These are phyloP conservation scores for Rutidosis leptorrhynchoides DNA, from an alignment of 129 eudicot species.

Conservation along the genomic window DNA sequence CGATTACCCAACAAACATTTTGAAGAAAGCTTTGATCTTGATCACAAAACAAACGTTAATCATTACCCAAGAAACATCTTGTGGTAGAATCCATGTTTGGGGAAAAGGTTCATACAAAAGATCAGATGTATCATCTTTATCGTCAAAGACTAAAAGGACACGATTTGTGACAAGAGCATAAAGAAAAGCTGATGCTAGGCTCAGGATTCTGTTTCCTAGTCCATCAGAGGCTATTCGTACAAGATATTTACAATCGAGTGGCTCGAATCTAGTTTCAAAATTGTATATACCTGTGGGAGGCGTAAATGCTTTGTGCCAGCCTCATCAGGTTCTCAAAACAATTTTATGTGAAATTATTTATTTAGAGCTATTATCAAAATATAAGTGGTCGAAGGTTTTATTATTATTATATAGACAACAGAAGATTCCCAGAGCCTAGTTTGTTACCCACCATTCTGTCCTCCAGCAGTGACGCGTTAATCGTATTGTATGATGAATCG, in stretches of 20 bases:
- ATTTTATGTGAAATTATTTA: too few species aligned
- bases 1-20: not conserved
- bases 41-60: not conserved
- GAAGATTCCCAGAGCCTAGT: not conserved
- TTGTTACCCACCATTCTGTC: not conserved
- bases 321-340: too few species aligned
- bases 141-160: not conserved
- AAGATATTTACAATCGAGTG: conserved; percentile 10
- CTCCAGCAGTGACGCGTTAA: not conserved
- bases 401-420: too few species aligned
- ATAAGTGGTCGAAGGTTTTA: too few species aligned
- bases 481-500: not conserved
- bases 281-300: too few species aligned
- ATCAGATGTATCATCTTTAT: not conserved
- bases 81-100: not conserved
- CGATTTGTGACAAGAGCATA: not conserved
- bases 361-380: too few species aligned
- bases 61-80: not conserved
- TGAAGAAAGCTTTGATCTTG: not conserved
- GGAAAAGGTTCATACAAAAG: not conserved
- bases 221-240: not conserved
- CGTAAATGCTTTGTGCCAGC: too few species aligned
- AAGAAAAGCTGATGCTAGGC: conserved; percentile 4
- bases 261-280: too few species aligned
- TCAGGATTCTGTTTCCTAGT: conserved; percentile 1